Conservation (phyloP, 2,329 filamentous ascomycete species). For the Exophiala alcalophila region DNA sequence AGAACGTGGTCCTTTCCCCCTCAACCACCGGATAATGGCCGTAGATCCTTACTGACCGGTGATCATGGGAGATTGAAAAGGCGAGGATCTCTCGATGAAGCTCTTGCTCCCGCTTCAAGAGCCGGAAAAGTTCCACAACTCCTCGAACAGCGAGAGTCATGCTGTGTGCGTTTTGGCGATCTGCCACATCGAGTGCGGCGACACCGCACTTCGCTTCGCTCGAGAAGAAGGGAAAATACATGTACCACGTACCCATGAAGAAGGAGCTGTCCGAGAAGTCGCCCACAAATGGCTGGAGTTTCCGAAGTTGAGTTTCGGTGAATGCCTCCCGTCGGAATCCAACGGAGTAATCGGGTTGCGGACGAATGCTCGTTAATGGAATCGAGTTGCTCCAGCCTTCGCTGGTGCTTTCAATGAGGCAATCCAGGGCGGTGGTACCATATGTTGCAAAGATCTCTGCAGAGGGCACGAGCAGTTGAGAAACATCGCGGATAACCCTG, state of each 20-base stretch:
- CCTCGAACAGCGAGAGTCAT: constrained; percentile 38
- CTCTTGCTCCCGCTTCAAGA: constrained; percentile 31
- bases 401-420: constrained; percentile 37
- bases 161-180: constrained; percentile 35
- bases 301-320: constrained; percentile 36
- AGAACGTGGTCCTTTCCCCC: constrained; percentile 36
- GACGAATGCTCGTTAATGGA: constrained; percentile 32
- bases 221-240: constrained; percentile 34
- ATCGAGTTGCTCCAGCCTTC: constrained; percentile 36
- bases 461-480: constrained; percentile 38
- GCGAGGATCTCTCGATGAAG: constrained; percentile 24
- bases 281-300: constrained; percentile 33
- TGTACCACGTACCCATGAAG: constrained; percentile 28
- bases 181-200: constrained; percentile 31
- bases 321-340: constrained; percentile 38
- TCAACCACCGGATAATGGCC: constrained; percentile 43
- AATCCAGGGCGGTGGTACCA: constrained; percentile 31
- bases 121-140: constrained; percentile 41
- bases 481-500: constrained; percentile 38
- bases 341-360: constrained; percentile 40
- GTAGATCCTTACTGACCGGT: constrained; percentile 37
- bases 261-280: constrained; percentile 24
- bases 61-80: constrained; percentile 25
- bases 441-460: constrained; percentile 33
- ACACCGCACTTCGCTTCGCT: constrained; percentile 31